A percentile compares a stretch with the other conserved stretches of the same genome.
Conservation (phyloP, 495 filamentous ascomycete genomes). For the Xylaria curta region DNA sequence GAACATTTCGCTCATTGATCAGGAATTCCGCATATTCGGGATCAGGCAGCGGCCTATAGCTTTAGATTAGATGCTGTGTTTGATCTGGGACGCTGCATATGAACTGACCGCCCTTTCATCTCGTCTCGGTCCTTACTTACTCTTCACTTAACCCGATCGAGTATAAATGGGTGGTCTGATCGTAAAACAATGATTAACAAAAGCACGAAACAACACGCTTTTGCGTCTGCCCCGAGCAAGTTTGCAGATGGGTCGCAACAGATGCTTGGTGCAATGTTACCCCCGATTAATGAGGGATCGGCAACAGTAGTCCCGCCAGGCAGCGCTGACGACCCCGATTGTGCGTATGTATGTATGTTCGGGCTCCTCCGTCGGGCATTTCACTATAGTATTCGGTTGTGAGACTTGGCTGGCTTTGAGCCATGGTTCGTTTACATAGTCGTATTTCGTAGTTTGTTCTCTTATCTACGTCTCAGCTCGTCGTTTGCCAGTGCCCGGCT, state of each 20-base stretch:
- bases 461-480: not conserved
- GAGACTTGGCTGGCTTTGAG: not conserved
- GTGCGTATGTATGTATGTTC: not conserved
- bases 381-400: not conserved
- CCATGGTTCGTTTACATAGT: not conserved
- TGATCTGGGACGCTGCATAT: not conserved
- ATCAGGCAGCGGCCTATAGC: conserved; percentile 2
- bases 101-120: not conserved
- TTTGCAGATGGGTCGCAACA: conserved; percentile 18
- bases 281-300: conserved; percentile 19
- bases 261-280: conserved; percentile 12
- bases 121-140: not conserved
- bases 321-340: conserved; percentile 11
- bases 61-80: conserved; percentile 10
- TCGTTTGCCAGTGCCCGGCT: not conserved
- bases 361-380: conserved; percentile 7
- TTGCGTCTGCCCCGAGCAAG: conserved; percentile 8
- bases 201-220: conserved; percentile 13
- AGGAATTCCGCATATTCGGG: conserved; percentile 23
- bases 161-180: conserved; percentile 4
- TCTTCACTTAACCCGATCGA: not conserved
- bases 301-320: not conserved
- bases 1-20: conserved; percentile 21
- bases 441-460: not conserved
- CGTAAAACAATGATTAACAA: not conserved